Evolutionary conservation across 768 basidiomycete species (phyloP).

Genomic region (Holtermannia corniformis): DNA sequence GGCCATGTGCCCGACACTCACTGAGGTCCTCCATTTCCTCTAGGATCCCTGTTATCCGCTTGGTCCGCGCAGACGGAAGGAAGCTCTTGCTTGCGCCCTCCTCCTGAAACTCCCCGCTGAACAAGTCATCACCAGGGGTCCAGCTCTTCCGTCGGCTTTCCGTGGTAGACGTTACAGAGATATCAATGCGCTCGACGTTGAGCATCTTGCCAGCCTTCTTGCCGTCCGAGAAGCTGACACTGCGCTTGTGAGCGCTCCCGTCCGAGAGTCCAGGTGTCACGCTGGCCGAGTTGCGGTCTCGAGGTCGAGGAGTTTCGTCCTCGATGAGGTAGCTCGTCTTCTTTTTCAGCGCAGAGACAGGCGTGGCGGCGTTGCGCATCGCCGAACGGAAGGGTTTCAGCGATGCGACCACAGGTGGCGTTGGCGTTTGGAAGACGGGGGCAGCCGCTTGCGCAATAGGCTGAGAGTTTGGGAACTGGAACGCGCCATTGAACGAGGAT

Average conservation of each 20-base stretch:
- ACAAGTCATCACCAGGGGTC: constrained; percentile 13
- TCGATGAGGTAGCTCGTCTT: not conserved
- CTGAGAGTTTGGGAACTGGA: constrained; percentile 12
- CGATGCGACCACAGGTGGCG: not conserved
- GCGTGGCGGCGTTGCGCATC: constrained; percentile 13
- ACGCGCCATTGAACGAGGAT: constrained; percentile 5
- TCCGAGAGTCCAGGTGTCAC: not conserved
- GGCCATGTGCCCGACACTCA: constrained; percentile 39
- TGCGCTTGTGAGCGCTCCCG: constrained; percentile 24
- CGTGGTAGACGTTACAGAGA: not conserved
- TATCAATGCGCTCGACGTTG: constrained; percentile 45
- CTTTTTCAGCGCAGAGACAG: not conserved
- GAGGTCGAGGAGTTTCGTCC: not conserved
- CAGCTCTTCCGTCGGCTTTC: constrained; percentile 3
- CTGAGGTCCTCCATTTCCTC: constrained; percentile 61
- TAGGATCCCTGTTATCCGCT: constrained; percentile 72
- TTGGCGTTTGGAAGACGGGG: constrained; percentile 8
- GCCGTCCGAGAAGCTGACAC: constrained; percentile 94
- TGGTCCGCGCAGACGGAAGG: constrained; percentile 55
- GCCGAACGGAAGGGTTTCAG: constrained; percentile 29
- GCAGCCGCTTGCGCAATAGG: not conserved
- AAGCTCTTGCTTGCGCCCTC: constrained; percentile 12
- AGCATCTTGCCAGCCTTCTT: constrained; percentile 78
- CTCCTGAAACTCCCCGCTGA: constrained; percentile 7
- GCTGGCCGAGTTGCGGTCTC: not conserved